These are phyloP conservation scores for Chalciporus sphaerocephalus DNA, from an alignment of 768 basidiomycete species.

Conservation along the genomic window DNA sequence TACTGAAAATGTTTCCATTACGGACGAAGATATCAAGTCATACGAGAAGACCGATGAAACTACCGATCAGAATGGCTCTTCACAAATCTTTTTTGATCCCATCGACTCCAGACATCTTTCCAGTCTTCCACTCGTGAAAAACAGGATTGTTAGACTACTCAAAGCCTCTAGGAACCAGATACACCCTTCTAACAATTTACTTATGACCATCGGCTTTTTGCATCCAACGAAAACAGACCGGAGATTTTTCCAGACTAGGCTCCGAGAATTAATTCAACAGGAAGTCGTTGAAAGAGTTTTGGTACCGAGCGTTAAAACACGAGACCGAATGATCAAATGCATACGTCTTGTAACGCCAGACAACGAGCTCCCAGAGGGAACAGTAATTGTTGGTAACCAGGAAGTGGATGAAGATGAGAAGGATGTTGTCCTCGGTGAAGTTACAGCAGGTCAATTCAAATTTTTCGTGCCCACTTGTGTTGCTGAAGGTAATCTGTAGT, in stretches of 20 bases:
- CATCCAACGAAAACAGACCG: constrained; percentile 74
- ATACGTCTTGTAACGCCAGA: constrained; percentile 58
- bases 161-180: constrained; percentile 65
- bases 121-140: constrained; percentile 66
- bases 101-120: constrained; percentile 77
- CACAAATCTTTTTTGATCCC: constrained; percentile 54
- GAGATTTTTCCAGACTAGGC: constrained; percentile 74
- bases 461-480: not conserved
- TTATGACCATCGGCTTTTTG: constrained; percentile 71
- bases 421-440: constrained; percentile 28
- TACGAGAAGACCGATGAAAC: constrained; percentile 19
- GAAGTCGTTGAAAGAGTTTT: constrained; percentile 72
- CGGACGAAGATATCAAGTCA: constrained; percentile 10
- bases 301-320: constrained; percentile 56
- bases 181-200: constrained; percentile 70
- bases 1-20: constrained; percentile 23
- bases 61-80: constrained; percentile 16
- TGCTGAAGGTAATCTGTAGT: constrained; percentile 18
- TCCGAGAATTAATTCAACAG: constrained; percentile 68
- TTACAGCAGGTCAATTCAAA: constrained; percentile 28
- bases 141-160: constrained; percentile 67
- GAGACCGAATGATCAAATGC: constrained; percentile 51
- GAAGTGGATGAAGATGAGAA: constrained; percentile 41
- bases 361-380: constrained; percentile 31
- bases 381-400: constrained; percentile 31